Evolutionary conservation across 768 basidiomycete genomes (phyloP).

Genomic region (Filobasidium floriforme): DNA sequence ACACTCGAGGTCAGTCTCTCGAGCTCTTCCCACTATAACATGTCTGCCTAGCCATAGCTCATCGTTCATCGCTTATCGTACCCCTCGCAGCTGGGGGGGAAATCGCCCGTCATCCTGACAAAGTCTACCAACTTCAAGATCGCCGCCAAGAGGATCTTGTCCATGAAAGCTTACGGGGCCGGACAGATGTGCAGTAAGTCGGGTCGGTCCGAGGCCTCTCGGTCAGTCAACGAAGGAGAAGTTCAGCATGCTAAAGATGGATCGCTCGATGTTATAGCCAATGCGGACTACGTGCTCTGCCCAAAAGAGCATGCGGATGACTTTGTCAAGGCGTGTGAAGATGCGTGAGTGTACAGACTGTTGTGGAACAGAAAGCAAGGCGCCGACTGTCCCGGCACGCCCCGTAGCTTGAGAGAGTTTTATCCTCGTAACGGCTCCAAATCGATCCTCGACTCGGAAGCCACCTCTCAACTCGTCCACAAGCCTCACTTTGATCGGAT

Average conservation of each 20-base stretch:
- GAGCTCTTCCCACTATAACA: background rate
- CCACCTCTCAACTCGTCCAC: slow-evolving; percentile 16
- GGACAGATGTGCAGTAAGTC: slow-evolving; percentile 40
- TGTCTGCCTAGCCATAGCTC: no score
- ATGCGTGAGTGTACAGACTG: slow-evolving; percentile 34
- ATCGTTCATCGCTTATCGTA: no score
- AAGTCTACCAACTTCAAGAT: slow-evolving; percentile 35
- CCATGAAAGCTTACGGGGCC: slow-evolving; percentile 35
- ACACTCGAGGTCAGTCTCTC: slow-evolving; percentile 40
- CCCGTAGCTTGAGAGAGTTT: slow-evolving; percentile 15
- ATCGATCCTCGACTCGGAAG: background rate
- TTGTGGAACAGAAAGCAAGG: background rate
- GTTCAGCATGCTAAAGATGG: background rate
- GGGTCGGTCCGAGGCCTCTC: background rate
- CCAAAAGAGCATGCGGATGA: slow-evolving; percentile 30
- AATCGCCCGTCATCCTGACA: slow-evolving; percentile 42
- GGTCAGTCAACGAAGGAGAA: no score
- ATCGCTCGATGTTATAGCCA: slow-evolving; percentile 22
- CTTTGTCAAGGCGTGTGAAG: slow-evolving; percentile 29
- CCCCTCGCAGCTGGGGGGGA: slow-evolving; percentile 39
- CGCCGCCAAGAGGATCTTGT: slow-evolving; percentile 36
- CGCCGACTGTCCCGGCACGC: background rate
- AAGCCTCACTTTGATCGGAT: slow-evolving; percentile 30
- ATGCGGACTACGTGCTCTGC: slow-evolving; percentile 41
- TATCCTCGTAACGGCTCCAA: slow-evolving; percentile 25